Evolutionary conservation across 495 filamentous ascomycete genomes (phyloP).

Genomic region (Tuber brumale): DNA sequence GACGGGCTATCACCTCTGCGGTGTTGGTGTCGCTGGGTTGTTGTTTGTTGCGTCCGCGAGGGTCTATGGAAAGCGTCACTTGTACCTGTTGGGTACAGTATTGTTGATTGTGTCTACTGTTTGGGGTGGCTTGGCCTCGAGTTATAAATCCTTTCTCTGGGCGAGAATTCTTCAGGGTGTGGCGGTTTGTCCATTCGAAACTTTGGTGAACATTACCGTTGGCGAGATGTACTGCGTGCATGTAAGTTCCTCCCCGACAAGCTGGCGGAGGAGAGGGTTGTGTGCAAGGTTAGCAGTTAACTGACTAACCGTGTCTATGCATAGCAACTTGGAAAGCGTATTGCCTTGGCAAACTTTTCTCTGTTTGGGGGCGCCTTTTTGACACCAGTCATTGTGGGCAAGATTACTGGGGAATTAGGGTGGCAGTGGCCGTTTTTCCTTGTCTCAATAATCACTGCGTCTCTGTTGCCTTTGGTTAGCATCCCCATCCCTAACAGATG

Average conservation of each 20-base stretch:
- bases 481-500: background rate
- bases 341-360: conserved; percentile 83
- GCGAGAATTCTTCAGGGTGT: conserved; percentile 70
- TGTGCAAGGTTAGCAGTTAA: background rate
- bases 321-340: conserved; percentile 73
- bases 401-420: conserved; percentile 65
- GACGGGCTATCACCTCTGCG: conserved; percentile 82
- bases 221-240: conserved; percentile 69
- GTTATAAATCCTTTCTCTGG: conserved; percentile 65
- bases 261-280: background rate
- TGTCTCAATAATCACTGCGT: conserved; percentile 62
- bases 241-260: conserved; percentile 47
- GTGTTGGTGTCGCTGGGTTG: conserved; percentile 71
- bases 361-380: conserved; percentile 89
- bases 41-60: conserved; percentile 81
- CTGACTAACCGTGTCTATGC: conserved; percentile 16
- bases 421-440: conserved; percentile 79
- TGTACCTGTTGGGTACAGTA: conserved; percentile 71
- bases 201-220: conserved; percentile 67
- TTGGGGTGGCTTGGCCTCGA: conserved; percentile 68
- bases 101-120: conserved; percentile 63
- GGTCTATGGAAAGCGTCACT: conserved; percentile 85
- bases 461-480: conserved; percentile 55
- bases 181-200: conserved; percentile 68
- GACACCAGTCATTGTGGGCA: conserved; percentile 80